Evolutionary conservation across 768 basidiomycete genomes (phyloP), one percentile per base, ranked within the genome.

Genomic region (Fistulinella prunicolor): DNA sequence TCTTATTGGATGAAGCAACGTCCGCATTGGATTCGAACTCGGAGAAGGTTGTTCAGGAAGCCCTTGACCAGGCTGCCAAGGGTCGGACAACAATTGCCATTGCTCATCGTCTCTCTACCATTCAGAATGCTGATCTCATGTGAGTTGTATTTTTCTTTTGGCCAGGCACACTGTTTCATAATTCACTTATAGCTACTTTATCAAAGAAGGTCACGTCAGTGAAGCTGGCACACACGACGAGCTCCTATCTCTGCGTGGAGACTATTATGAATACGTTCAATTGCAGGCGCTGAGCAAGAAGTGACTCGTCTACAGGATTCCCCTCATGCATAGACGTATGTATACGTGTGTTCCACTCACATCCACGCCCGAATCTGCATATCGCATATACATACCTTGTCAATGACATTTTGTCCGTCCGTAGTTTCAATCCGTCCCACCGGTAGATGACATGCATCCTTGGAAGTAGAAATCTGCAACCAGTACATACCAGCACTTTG

Each of bases 81-180:
- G 94, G 94, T 34, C 80, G 95, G 47, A 95, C 94, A 7, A 96
- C 94, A 9, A 86, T 94, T 50, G 89, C 94, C 16, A 95, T 99
- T 52, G 95, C 95, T 3, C 96, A 98, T 70, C 80, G 96, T 46
- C 70, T 99, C 49, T 89, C 88, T 13, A 93, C 90, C 3, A 94
- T 96, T 54, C 92, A 95, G 67, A 89, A 92, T 58, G 91, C 92
- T 12, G 83, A 94, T 65, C 73, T 81, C 67, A 96, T 96, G 84
- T 89, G 65, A 67, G n/a, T n/a, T n/a, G 83, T 71, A n/a, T 24
- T 32, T 20, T 13, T 35, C 21, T 20, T 9, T 19, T 3, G 23
- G 1, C 34, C 24, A 10, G 4, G 38, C 29, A 8, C 4, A 19
- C 12, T 14, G n/a, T 34, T 42, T 57, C 21, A 51, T 21, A 1